Conservation (phyloP, 2,329 filamentous ascomycete genomes). For the Phaeosphaeriaceae sp. region DNA sequence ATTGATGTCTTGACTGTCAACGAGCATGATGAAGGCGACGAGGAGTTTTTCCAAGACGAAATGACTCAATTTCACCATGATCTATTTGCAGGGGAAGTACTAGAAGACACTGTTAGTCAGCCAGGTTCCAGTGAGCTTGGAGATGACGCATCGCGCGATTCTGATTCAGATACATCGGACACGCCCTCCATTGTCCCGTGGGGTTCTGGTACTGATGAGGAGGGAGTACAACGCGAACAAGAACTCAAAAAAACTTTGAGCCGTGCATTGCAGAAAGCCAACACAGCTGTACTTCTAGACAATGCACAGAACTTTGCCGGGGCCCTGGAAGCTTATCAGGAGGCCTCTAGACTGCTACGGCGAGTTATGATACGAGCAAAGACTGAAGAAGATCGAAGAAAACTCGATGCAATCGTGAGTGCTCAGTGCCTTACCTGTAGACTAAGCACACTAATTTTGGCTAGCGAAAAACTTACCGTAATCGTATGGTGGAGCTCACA, state of each 20-base stretch:
- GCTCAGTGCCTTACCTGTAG: not conserved
- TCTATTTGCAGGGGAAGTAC: not conserved
- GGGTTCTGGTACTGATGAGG: no score
- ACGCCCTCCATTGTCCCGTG: no score
- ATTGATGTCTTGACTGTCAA: not conserved
- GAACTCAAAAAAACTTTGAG: not conserved
- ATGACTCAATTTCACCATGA: not conserved
- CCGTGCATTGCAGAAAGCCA: not conserved
- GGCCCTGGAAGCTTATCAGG: not conserved
- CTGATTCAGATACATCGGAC: no score
- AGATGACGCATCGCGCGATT: no score
- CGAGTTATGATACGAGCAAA: not conserved
- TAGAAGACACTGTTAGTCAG: no score
- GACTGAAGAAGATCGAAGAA: not conserved
- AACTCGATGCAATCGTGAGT: not conserved
- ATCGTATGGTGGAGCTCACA: not conserved
- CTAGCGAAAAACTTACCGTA: not conserved
- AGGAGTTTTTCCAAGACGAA: not conserved
- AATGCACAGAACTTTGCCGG: not conserved
- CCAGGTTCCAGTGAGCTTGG: no score
- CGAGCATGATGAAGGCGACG: not conserved
- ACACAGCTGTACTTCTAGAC: not conserved
- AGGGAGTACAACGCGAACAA: not conserved
- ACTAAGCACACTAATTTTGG: not conserved
- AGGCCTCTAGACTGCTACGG: not conserved